Evolutionary conservation across 2,329 filamentous ascomycete species (phyloP).

Genomic region (Pestalotiopsis sp.): DNA sequence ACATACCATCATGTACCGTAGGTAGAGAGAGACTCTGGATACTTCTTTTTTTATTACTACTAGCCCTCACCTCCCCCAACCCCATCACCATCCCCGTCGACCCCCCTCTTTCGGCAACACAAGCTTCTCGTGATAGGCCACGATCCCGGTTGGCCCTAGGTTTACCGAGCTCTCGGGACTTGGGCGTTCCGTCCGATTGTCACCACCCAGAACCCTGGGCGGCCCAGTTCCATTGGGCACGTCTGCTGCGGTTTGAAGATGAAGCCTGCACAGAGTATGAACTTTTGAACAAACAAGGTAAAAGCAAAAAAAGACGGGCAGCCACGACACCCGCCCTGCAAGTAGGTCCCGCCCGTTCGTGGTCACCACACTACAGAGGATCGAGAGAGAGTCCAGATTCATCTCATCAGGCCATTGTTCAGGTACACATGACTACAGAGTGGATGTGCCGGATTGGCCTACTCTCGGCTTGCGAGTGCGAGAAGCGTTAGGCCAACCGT

Average conservation of each 20-base stretch:
- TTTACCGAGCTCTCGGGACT: constrained; percentile 10
- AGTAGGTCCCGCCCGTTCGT: not conserved
- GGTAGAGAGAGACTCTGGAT: not conserved
- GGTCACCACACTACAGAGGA: too few species aligned
- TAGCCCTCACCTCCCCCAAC: too few species aligned
- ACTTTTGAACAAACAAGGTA: not conserved
- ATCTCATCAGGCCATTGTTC: not conserved
- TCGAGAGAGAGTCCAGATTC: not conserved
- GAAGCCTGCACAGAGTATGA: not conserved
- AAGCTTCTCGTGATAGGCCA: constrained; percentile 8
- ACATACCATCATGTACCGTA: not conserved
- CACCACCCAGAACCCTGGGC: not conserved
- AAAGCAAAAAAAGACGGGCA: too few species aligned
- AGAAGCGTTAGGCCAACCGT: not conserved
- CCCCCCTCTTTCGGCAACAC: not conserved
- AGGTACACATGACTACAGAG: not conserved
- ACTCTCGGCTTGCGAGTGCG: not conserved
- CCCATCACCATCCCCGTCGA: too few species aligned
- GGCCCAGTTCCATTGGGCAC: not conserved
- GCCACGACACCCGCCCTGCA: not conserved
- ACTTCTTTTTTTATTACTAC: not conserved
- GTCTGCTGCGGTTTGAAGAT: not conserved
- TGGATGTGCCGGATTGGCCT: not conserved
- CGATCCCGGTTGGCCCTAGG: constrained; percentile 1
- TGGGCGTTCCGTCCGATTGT: constrained; percentile 9